Conservation (phyloP, 2,329 filamentous ascomycete genomes). For the Didymella lethalis region DNA sequence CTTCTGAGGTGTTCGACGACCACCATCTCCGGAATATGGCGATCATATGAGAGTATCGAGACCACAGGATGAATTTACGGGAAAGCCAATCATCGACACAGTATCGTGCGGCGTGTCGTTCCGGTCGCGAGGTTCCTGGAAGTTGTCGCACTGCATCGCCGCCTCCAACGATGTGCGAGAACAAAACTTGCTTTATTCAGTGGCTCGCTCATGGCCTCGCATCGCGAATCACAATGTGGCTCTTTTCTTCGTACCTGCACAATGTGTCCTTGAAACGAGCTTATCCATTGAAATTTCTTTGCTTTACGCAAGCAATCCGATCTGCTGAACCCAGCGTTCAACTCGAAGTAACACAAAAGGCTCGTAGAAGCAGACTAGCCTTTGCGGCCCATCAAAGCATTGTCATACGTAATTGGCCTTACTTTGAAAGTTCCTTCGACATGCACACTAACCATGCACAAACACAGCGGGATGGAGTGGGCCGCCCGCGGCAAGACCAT, state of each 20-base stretch:
- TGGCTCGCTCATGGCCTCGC: too few species aligned
- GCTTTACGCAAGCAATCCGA: neutral
- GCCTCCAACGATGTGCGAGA: neutral
- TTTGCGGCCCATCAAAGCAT: neutral
- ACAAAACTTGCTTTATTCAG: neutral
- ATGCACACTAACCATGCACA: neutral
- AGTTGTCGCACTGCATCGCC: neutral
- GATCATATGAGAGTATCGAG: neutral
- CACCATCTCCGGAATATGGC: conserved; percentile 1
- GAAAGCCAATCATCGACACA: neutral
- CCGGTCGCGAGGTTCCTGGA: neutral
- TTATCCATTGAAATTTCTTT: neutral
- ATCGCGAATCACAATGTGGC: neutral
- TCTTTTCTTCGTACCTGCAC: conserved; percentile 6
- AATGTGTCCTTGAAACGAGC: neutral
- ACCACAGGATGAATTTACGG: conserved; percentile 1
- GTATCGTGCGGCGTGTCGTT: neutral
- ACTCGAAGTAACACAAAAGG: neutral
- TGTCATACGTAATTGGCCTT: neutral
- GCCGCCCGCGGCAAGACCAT: neutral
- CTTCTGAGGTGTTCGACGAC: conserved; percentile 3
- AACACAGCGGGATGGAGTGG: neutral
- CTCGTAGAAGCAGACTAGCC: neutral
- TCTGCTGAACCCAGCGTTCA: neutral
- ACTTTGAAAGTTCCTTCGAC: neutral